phyloP scores from a whole-genome alignment of 441 rosid genomes.

The Adansonia rubrostipa region DNA sequence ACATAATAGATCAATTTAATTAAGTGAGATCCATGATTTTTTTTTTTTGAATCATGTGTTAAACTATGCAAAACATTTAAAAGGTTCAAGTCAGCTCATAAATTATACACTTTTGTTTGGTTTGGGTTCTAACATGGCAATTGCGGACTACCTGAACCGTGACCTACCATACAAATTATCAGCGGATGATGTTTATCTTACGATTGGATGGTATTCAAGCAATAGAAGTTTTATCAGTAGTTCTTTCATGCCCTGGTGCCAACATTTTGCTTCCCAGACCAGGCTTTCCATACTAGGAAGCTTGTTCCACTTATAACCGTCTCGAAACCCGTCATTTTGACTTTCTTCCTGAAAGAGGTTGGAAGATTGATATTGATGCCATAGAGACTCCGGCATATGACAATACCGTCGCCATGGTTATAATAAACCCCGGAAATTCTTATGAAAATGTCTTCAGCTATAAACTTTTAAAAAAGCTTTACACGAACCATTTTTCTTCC shows the following conservation, averaged over 20 bases:
- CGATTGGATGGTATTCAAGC: constrained; percentile 59
- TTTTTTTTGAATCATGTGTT: too few species aligned
- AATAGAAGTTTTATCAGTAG: constrained; percentile 41
- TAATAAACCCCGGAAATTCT: constrained; percentile 56
- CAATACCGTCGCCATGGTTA: constrained; percentile 55
- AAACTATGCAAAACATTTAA: too few species aligned
- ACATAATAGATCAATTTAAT: background rate
- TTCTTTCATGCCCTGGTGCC: constrained; percentile 48
- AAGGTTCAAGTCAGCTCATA: background rate
- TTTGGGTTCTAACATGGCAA: constrained; percentile 43
- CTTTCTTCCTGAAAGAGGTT: constrained; percentile 58
- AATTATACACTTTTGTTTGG: background rate
- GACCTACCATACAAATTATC: constrained; percentile 53
- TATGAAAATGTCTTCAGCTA: constrained; percentile 58
- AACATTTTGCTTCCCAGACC: constrained; percentile 59
- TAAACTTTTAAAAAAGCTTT: constrained; percentile 53
- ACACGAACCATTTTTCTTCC: background rate
- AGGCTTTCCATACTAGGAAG: constrained; percentile 54
- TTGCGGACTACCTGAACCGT: constrained; percentile 53
- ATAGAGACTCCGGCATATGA: constrained; percentile 52
- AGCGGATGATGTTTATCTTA: constrained; percentile 51
- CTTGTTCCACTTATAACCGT: constrained; percentile 35
- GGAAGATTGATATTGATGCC: constrained; percentile 56
- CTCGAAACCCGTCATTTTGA: constrained; percentile 55
- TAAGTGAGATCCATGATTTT: background rate